Percentiles rank a stretch among this genome's conserved stretches.
Conservation (phyloP, 2,329 filamentous ascomycete species). For the Aspergillus sp. region DNA sequence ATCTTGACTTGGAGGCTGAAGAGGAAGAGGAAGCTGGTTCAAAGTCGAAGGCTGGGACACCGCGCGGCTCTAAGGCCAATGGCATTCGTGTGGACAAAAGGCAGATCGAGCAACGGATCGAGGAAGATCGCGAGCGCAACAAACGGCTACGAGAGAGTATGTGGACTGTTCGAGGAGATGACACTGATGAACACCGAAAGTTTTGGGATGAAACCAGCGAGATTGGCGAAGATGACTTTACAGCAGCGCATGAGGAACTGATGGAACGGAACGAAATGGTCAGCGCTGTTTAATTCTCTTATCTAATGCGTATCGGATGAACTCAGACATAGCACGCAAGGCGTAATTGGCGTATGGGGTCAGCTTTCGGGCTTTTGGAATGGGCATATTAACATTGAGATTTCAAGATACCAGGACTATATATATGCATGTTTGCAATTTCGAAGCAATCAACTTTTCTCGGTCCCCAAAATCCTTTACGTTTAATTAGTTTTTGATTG, state of each 20-base stretch:
- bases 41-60: slow-evolving; percentile 29
- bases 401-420: neutral
- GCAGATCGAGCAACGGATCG: slow-evolving; percentile 92
- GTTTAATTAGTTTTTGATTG: neutral
- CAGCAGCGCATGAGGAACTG: slow-evolving; percentile 72
- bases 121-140: slow-evolving; percentile 93
- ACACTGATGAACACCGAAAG: slow-evolving; percentile 71
- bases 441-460: neutral
- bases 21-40: slow-evolving; percentile 28
- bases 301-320: neutral
- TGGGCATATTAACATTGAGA: neutral
- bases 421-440: neutral
- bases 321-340: neutral
- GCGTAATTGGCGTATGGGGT: neutral
- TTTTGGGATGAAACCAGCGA: slow-evolving; percentile 87
- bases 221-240: slow-evolving; percentile 81
- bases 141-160: slow-evolving; percentile 89
- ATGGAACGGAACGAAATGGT: slow-evolving; percentile 53
- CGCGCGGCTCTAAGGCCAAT: slow-evolving; percentile 31
- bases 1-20: slow-evolving; percentile 48
- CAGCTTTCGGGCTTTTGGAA: neutral
- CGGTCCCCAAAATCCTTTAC: neutral
- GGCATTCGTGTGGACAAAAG: slow-evolving; percentile 69
- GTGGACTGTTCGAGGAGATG: slow-evolving; percentile 75
- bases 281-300: slow-evolving; percentile 15